Conservation (phyloP, 345 rosid species). For the Eucalyptus pauciflora region DNA sequence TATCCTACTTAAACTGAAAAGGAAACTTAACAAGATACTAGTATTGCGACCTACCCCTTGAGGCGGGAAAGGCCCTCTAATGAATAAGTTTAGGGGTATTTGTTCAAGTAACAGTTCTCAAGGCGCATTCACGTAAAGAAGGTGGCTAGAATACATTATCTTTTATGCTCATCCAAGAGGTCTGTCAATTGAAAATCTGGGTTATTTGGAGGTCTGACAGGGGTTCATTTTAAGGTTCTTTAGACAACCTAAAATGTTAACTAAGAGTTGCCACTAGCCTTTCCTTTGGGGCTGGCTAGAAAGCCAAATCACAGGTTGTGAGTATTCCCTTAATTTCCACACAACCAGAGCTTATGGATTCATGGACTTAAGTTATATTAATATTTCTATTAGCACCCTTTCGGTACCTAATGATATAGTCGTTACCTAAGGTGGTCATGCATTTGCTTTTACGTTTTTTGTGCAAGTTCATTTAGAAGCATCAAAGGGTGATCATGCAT, state of each 20-base stretch:
- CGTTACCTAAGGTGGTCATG: too few relatives aligned
- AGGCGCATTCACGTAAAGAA: rapidly evolving
- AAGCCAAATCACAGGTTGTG: rapidly evolving
- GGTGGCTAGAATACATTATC: rapidly evolving
- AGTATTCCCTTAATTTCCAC: not conserved
- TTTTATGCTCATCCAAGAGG: not conserved
- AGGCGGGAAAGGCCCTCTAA: rapidly evolving
- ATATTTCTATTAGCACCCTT: rapidly evolving
- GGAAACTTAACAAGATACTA: not conserved
- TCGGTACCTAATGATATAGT: not conserved
- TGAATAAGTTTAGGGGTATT: too few relatives aligned
- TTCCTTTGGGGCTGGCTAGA: rapidly evolving
- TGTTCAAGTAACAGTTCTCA: not conserved
- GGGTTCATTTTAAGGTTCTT: not conserved
- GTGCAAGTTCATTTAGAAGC: not conserved
- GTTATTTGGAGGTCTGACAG: rapidly evolving
- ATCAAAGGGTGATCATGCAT: not conserved
- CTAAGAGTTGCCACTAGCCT: not conserved
- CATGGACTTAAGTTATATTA: not conserved
- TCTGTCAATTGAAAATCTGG: not conserved
- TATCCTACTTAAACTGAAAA: not conserved
- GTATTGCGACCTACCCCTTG: too few relatives aligned
- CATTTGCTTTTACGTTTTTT: too few relatives aligned
- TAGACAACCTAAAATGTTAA: too few relatives aligned
- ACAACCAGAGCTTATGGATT: not conserved